phyloP scores from a whole-genome alignment of 164 flowering plant genomes.

The Vitis vinifera region ASM3070453v1 NC_081816.1:24321501-24322000 shows the following conservation, averaged over 20 bases:
- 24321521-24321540: too few relatives aligned
- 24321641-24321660: too few relatives aligned
- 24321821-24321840: background rate
- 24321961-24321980: slow-evolving; percentile 76
- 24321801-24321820: background rate
- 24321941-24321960: slow-evolving; percentile 63
- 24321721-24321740: slow-evolving; percentile 88
- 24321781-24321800: background rate
- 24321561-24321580: too few relatives aligned
- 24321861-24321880: slow-evolving; percentile 88
- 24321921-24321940: slow-evolving; percentile 96
- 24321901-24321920: slow-evolving; percentile 98
- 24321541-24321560: too few relatives aligned
- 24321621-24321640: too few relatives aligned
- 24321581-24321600: too few relatives aligned
- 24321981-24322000: slow-evolving; percentile 81
- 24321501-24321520: too few relatives aligned
- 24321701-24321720: slow-evolving; percentile 92
- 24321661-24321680: too few relatives aligned
- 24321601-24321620: too few relatives aligned
- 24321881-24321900: slow-evolving; percentile 91
- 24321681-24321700: slow-evolving; percentile 38
- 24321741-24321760: slow-evolving; percentile 91
- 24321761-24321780: background rate
- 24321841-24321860: slow-evolving; percentile 95